Evolutionary conservation across 139 green algal genomes (phyloP), one percentile per base, ranked within the genome.

Genomic region (Chlamydomonas sp.): DNA sequence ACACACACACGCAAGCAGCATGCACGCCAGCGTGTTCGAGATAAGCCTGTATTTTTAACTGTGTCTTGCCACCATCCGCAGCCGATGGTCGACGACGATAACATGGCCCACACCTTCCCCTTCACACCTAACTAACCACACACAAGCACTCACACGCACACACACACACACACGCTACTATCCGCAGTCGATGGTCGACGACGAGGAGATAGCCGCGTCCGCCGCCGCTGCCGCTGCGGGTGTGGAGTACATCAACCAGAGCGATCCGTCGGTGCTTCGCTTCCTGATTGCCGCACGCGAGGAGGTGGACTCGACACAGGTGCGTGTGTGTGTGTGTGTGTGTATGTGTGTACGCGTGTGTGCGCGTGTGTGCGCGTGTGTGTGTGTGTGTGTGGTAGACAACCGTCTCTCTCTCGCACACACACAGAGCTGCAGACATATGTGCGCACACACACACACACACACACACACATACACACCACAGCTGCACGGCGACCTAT

Each of bases 401-500:
- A n/a, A n/a, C n/a, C n/a, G n/a, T n/a, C n/a, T n/a, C n/a, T n/a
- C n/a, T n/a, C n/a, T n/a, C n/a, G n/a, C n/a, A n/a, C n/a, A n/a
- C n/a, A n/a, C n/a, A n/a, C n/a, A n/a, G n/a, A n/a, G n/a, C n/a
- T n/a, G n/a, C n/a, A n/a, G n/a, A n/a, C n/a, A n/a, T n/a, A n/a
- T n/a, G n/a, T n/a, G n/a, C n/a, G n/a, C n/a, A n/a, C n/a, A n/a
- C 43, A n/a, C n/a, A n/a, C n/a, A n/a, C n/a, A n/a, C n/a, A n/a
- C n/a, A n/a, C n/a, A n/a, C 43, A 54, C 43, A 54, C 13, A n/a
- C n/a, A n/a, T n/a, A n/a, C n/a, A n/a, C n/a, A n/a, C n/a, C n/a
- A n/a, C 93, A 98, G 88, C 85, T 98, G 72, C 80, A 92, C 1
- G 93, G 98, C 71, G 93, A 98, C 81, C 80, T 98, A 28, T 97